Percentiles rank a stretch among this genome's conserved stretches.
These are phyloP conservation scores for Pichia sp. DNA, from an alignment of 1,139 yeast genomes.

Conservation along the genomic window DNA sequence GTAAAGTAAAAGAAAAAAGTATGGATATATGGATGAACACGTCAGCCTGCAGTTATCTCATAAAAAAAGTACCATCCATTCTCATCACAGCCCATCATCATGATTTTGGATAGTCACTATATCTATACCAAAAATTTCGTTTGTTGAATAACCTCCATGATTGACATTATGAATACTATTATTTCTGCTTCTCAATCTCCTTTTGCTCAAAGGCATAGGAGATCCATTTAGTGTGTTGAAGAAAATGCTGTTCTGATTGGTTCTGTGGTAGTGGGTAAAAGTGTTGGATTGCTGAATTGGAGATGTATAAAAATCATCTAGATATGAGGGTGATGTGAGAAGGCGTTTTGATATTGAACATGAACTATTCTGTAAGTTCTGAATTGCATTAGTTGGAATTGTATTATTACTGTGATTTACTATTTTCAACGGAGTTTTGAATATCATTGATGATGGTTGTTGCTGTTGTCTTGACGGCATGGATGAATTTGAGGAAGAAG, in stretches of 20 bases:
- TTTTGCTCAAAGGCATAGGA: slow-evolving; percentile 17
- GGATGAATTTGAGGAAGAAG: not conserved
- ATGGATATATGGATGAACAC: slow-evolving; percentile 7
- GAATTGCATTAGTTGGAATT: not conserved
- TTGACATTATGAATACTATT: no score
- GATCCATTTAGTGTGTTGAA: slow-evolving; percentile 15
- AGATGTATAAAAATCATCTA: slow-evolving; percentile 61
- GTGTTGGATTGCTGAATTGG: slow-evolving; percentile 32
- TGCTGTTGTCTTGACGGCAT: not conserved
- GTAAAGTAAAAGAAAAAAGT: not conserved
- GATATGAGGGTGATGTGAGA: slow-evolving; percentile 55
- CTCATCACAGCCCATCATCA: no score
- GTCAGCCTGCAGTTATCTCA: slow-evolving; percentile 3
- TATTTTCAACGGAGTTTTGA: slow-evolving; percentile 10
- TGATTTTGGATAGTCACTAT: slow-evolving; percentile 24
- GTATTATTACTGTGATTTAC: slow-evolving; percentile 1
- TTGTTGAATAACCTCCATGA: slow-evolving; percentile 26
- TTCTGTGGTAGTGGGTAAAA: not conserved
- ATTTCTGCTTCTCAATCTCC: not conserved
- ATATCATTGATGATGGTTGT: slow-evolving; percentile 11
- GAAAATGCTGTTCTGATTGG: not conserved
- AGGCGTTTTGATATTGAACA: slow-evolving; percentile 14
- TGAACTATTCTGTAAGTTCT: slow-evolving; percentile 2
- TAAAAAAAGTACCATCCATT: no score
- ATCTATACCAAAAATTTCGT: slow-evolving; percentile 30